Evolutionary conservation across 495 filamentous ascomycete genomes (phyloP).

Genomic region (Hypoxylon trugodes): DNA sequence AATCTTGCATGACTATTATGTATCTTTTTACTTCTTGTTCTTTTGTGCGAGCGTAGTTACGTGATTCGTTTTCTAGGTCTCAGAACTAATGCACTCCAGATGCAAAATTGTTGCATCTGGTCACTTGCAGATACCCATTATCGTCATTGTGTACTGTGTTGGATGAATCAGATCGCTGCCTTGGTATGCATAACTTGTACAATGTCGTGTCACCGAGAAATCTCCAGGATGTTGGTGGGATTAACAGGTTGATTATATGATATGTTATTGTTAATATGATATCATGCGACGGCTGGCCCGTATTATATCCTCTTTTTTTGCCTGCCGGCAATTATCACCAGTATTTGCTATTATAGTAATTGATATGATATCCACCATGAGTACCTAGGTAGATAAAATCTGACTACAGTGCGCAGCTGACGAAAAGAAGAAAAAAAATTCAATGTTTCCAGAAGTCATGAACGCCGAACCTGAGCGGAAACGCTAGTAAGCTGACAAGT

Average conservation of each 20-base stretch:
- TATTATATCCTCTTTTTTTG: constrained; percentile 12
- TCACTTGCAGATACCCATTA: constrained; percentile 27
- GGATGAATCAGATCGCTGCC: constrained; percentile 32
- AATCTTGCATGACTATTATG: constrained; percentile 1
- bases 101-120: constrained; percentile 35
- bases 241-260: constrained; percentile 2
- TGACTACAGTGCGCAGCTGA: constrained; percentile 7
- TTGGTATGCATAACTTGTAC: constrained; percentile 19
- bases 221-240: constrained; percentile 20
- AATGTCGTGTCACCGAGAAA: constrained; percentile 32
- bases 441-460: constrained; percentile 11
- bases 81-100: constrained; percentile 38
- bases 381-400: background rate
- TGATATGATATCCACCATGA: background rate
- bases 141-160: constrained; percentile 33
- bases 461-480: constrained; percentile 3
- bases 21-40: constrained; percentile 20
- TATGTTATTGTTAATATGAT: constrained; percentile 1
- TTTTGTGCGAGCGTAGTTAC: constrained; percentile 9
- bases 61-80: constrained; percentile 29
- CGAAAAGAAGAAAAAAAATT: background rate
- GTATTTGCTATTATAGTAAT: no score
- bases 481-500: constrained; percentile 36
- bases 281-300: background rate
- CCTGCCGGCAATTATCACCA: background rate